Evolutionary conservation across 768 basidiomycete species (phyloP), one percentile per base, ranked within the genome.

Genomic region (Clitopilus hobsonii): DNA sequence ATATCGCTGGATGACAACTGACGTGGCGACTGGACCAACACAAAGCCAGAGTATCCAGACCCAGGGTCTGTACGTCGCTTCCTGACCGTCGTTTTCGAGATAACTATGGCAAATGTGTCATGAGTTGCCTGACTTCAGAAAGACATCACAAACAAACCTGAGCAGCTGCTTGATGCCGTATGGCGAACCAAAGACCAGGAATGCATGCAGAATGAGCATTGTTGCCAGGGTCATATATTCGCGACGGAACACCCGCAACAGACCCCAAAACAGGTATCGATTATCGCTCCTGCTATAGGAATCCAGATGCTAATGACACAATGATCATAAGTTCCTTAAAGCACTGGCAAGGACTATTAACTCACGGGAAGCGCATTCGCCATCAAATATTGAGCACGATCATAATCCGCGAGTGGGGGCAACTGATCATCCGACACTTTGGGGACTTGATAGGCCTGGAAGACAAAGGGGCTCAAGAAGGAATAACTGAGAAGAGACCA

Each of bases 321-420:
- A 25, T n/a, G 49, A 5, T 16, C n/a, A 36, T 45, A 23, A 5
- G n/a, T 18, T 5, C 11, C 4, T 18, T 5, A 38, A 54, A 32
- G 60, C 51, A 68, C 68, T 49, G 63, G 61, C 29, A 65, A 3
- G 62, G 62, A 36, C 67, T 18, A 56, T 50, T 30, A 58, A 67
- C 62, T 49, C 56, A 70, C 73, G 49, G 63, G 65, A 54, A 73
- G 73, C 47, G 58, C 60, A 16, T 51, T 63, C 22, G 53, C 62
- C 30, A 61, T 69, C 11, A 71, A 51, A 51, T 65, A 54, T 18
- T 63, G 50, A 2, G 69, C 67, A 54, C 64, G 52, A 57, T 89
- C 87, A 54, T 81, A 81, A 56, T 89, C 86, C 2, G 84, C 82
- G 69, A 89, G 75, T 1, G 81, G 82, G 13, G 85, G 84, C 24